A percentile compares a stretch with the other conserved stretches of the same genome.
Evolutionary conservation across 345 rosid species (phyloP).

Genomic region (Luvunga scandens): DNA sequence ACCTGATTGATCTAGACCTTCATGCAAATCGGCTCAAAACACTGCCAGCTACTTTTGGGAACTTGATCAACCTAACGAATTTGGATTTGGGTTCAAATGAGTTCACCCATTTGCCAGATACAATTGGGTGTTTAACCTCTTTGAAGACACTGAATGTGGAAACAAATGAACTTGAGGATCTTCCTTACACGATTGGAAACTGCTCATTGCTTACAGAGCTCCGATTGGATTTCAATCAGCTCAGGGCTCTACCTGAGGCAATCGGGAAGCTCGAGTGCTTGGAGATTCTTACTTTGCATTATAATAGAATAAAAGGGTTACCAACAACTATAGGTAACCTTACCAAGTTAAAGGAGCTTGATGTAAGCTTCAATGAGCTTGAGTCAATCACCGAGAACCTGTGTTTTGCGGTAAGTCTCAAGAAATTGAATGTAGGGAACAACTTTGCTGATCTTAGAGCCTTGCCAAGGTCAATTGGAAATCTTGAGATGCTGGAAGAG

Average conservation of each 20-base stretch:
- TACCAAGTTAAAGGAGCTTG: conserved; percentile 54
- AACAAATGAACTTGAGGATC: conserved; percentile 59
- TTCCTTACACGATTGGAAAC: conserved; percentile 58
- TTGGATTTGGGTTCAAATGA: conserved; percentile 57
- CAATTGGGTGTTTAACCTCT: conserved; percentile 44
- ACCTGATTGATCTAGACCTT: conserved; percentile 50
- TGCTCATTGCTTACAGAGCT: conserved; percentile 49
- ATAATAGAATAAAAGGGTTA: conserved; percentile 54
- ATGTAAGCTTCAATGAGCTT: conserved; percentile 51
- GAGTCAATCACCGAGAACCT: not conserved
- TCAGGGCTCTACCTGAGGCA: conserved; percentile 69
- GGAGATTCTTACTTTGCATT: conserved; percentile 56
- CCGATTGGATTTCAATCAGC: conserved; percentile 57
- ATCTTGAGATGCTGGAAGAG: conserved; percentile 71
- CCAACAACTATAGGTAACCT: conserved; percentile 61
- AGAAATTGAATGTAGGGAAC: conserved; percentile 53
- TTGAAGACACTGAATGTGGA: conserved; percentile 47
- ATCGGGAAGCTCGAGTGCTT: conserved; percentile 47
- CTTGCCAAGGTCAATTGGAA: conserved; percentile 59
- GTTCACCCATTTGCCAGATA: conserved; percentile 42
- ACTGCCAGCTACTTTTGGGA: conserved; percentile 51
- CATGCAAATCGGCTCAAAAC: conserved; percentile 52
- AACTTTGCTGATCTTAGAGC: conserved; percentile 67
- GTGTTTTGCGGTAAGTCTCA: conserved; percentile 24
- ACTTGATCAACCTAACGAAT: conserved; percentile 38